phyloP scores from a whole-genome alignment of 768 basidiomycete species.

The Chalciporus chontae region DNA sequence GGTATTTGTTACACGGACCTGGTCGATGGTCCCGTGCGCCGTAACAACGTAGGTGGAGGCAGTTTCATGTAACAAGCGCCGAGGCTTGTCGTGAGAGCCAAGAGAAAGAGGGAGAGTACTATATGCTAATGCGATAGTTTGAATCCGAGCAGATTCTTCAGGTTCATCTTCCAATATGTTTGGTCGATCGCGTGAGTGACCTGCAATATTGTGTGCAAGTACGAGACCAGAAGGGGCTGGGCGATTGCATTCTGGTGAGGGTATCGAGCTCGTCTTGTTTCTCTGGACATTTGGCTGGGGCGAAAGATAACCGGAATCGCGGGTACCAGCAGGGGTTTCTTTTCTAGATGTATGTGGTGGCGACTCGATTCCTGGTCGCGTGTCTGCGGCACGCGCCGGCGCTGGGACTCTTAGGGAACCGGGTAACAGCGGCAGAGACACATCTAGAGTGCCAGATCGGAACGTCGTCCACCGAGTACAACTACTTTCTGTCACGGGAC shows the following conservation, averaged over 20 bases:
- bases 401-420: not conserved
- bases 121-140: not conserved
- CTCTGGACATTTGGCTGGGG: not conserved
- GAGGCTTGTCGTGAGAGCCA: slow-evolving; percentile 37
- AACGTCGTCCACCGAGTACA: slow-evolving; percentile 21
- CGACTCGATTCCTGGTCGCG: not conserved
- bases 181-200: not conserved
- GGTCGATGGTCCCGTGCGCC: slow-evolving; percentile 37
- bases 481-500: not conserved
- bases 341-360: not conserved
- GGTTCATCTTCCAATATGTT: not conserved
- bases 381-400: not conserved
- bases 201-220: not conserved
- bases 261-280: not conserved
- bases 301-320: not conserved
- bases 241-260: not conserved
- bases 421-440: slow-evolving; percentile 8
- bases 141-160: not conserved
- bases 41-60: slow-evolving; percentile 31
- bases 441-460: slow-evolving; percentile 22
- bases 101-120: slow-evolving; percentile 15
- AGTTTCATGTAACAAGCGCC: slow-evolving; percentile 31
- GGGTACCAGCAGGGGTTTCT: not conserved
- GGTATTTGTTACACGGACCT: slow-evolving; percentile 16
- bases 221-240: not conserved